These are phyloP conservation scores for Floccularia luteovirens DNA, from an alignment of 768 basidiomycete genomes.

Conservation along the genomic window DNA sequence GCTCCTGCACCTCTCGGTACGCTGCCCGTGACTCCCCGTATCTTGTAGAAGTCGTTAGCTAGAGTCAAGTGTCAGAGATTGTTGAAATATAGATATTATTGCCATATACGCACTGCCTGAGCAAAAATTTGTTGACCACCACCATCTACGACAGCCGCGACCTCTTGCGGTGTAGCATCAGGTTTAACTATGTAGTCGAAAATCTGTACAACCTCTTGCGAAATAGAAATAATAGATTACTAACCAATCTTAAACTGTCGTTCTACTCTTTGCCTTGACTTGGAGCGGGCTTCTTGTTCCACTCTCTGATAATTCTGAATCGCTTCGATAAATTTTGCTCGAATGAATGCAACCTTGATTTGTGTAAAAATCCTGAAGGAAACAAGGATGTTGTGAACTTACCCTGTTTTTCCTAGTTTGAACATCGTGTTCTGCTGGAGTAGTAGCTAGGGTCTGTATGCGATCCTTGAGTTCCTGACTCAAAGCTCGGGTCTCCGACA, in stretches of 20 bases:
- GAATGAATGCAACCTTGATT: constrained; percentile 46
- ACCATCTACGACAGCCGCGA: constrained; percentile 62
- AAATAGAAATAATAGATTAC: constrained; percentile 5
- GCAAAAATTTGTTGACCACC: constrained; percentile 69
- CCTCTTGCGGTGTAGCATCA: constrained; percentile 76
- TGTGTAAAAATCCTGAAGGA: neutral
- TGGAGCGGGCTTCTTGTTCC: constrained; percentile 62
- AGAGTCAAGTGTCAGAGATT: constrained; percentile 3
- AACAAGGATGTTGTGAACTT: constrained; percentile 4
- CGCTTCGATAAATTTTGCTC: constrained; percentile 65
- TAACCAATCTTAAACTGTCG: constrained; percentile 74
- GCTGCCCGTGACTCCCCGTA: constrained; percentile 79
- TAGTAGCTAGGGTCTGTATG: constrained; percentile 45
- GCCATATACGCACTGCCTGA: constrained; percentile 43
- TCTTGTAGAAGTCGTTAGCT: constrained; percentile 74
- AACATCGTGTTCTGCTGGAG: constrained; percentile 19
- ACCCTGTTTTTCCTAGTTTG: constrained; percentile 34
- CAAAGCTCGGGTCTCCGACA: constrained; percentile 51
- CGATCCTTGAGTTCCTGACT: constrained; percentile 50
- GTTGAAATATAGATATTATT: neutral
- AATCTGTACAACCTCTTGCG: neutral
- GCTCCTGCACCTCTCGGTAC: constrained; percentile 82
- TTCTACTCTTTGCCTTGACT: constrained; percentile 60
- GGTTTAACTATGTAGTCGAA: constrained; percentile 60
- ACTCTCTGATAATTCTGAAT: constrained; percentile 74